phyloP scores from a whole-genome alignment of 2,329 filamentous ascomycete species.

The Pseudonectria foliicola region DNA sequence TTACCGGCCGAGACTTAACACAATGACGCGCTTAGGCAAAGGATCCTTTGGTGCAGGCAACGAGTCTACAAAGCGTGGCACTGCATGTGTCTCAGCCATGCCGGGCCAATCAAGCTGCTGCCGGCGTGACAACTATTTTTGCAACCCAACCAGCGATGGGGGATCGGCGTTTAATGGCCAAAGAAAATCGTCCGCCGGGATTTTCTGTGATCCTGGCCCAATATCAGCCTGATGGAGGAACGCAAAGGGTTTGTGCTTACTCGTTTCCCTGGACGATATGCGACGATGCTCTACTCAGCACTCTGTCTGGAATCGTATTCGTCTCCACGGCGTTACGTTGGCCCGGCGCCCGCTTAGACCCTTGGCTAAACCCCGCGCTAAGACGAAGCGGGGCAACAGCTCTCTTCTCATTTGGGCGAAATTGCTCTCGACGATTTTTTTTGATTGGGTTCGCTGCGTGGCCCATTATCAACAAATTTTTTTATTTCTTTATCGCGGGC shows the following conservation, averaged over 20 bases:
- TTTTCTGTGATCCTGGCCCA: too few species aligned
- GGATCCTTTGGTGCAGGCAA: not conserved
- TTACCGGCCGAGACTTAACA: conserved; percentile 1
- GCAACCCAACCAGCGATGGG: too few species aligned
- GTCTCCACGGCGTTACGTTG: conserved; percentile 4
- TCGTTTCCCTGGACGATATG: too few species aligned
- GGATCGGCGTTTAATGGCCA: too few species aligned
- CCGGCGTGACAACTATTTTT: too few species aligned
- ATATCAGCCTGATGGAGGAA: too few species aligned
- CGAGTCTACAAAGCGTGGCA: conserved; percentile 2
- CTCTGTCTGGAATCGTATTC: not conserved
- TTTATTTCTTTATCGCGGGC: not conserved
- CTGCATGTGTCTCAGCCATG: not conserved
- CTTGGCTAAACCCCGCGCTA: conserved; percentile 15
- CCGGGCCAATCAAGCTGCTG: too few species aligned
- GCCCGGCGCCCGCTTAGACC: conserved; percentile 9
- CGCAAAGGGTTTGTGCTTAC: too few species aligned
- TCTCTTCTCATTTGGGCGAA: too few species aligned
- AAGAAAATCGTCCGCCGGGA: too few species aligned
- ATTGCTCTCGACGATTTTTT: conserved; percentile 7
- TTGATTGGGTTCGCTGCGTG: conserved; percentile 7
- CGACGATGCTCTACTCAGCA: too few species aligned
- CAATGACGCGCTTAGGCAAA: not conserved
- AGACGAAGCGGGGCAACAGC: conserved; percentile 14
- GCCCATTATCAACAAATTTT: conserved; percentile 11